These are phyloP conservation scores for Serendipita sp. DNA, from an alignment of 768 basidiomycete genomes.

Conservation along the genomic window DNA sequence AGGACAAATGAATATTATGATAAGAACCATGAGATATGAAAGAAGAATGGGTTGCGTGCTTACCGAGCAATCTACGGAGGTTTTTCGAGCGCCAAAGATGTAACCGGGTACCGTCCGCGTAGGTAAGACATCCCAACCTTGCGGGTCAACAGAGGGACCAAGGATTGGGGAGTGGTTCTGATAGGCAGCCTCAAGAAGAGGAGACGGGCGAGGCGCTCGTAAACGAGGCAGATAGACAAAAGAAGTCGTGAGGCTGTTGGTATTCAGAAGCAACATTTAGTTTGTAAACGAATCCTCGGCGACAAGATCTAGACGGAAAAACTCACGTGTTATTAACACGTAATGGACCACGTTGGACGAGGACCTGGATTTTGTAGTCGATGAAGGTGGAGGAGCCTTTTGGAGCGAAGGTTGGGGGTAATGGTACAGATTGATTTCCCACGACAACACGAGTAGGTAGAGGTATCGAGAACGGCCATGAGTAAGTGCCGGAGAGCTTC, in stretches of 20 bases:
- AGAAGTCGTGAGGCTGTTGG: constrained; percentile 2
- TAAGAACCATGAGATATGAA: background rate
- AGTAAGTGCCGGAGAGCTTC: background rate
- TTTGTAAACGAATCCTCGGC: background rate
- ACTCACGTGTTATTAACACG: constrained; percentile 9
- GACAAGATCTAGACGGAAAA: background rate
- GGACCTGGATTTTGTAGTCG: constrained; percentile 7
- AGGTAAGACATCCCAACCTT: constrained; percentile 2
- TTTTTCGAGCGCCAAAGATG: background rate
- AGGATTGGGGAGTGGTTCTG: background rate
- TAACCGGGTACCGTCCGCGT: background rate
- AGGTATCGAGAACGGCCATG: background rate
- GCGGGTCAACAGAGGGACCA: background rate
- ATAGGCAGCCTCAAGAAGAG: constrained; percentile 1
- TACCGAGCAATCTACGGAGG: constrained; percentile 6
- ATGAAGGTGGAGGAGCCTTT: constrained; percentile 3
- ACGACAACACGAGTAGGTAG: background rate
- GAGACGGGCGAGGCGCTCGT: constrained; percentile 4
- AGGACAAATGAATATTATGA: background rate
- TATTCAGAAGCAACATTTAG: no score
- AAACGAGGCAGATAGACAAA: constrained; percentile 9
- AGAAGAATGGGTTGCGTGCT: no score
- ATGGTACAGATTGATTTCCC: background rate
- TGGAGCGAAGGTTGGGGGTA: constrained; percentile 1
- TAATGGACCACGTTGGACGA: constrained; percentile 5